Base-by-base conservation (phyloP, 805 yeast species). In the Ogataea salicorniae region DNA sequence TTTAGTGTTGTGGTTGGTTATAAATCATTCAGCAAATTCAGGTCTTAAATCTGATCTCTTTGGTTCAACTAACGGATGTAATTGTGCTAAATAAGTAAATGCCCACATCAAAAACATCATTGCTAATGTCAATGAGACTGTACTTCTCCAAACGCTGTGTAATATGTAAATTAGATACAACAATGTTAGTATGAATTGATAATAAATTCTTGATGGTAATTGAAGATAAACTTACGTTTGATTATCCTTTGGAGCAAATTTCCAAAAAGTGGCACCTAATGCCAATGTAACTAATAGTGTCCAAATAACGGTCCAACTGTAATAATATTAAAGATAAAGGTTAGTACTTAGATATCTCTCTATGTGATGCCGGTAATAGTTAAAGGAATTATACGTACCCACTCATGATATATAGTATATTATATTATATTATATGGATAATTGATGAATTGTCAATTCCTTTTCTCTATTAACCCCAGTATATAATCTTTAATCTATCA, bases 1-100 rank as follows among this genome's bases (percentile, higher is more conserved):
- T 26, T 16, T 15, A 16, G 11, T n/a, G 17, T 17, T n/a, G 29
- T 17, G 15, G 29, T 9, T 5, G 8, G 4, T 22, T 18, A 18
- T 18, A n/a, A 22, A 20, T 43, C 53, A 58, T 46, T 70, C 76
- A 13, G 76, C 75, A 49, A 57, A 80, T 66, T 90, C 96, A 9
- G 95, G 95, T 70, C 97, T 83, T 64, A 90, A 70, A 61, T 91
- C 96, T 1, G 95, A 80, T 59, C 97, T 81, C 65, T 85, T 86
- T 38, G 97, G 97, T 39, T 80, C 89, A 49, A 88, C 95, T 60
- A 91, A 74, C 6, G 97, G 97, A 68, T 91, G 97, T 49, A 91
- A 72, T 65, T 91, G 97, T 48, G 81, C 76, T 55, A 90, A 73
- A 63, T 89, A 90, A 7, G 97, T 90, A 60, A 90, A 83, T 33